These are phyloP conservation scores for Porodaedalea pini DNA, from an alignment of 1,284 basidiomycete species.

Conservation along the genomic window DNA sequence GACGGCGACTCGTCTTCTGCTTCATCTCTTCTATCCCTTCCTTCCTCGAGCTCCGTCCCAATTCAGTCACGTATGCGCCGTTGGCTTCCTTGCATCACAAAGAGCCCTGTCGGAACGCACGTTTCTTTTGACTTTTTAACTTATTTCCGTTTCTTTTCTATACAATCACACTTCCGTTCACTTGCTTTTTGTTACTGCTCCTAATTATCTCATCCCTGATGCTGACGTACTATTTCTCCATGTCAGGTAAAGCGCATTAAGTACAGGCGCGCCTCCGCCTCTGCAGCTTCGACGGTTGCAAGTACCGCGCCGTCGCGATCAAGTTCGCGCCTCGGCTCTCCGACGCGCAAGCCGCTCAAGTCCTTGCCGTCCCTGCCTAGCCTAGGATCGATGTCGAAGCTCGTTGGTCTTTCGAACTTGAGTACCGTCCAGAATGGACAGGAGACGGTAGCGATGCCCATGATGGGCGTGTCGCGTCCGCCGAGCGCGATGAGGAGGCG, in stretches of 20 bases:
- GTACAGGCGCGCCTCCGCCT: conserved; percentile 10
- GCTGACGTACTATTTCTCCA: not conserved
- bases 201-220: not conserved
- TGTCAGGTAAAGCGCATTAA: conserved; percentile 21
- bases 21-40: not conserved
- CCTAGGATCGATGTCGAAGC: conserved; percentile 2
- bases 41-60: not conserved
- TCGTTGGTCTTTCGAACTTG: not conserved
- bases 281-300: not conserved
- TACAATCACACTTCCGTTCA: not conserved
- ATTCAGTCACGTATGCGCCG: not conserved
- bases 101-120: not conserved
- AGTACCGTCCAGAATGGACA: not conserved
- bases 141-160: not conserved
- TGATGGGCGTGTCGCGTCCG: not conserved
- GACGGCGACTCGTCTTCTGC: conserved; percentile 6
- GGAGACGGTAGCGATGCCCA: not conserved
- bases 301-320: conserved; percentile 12
- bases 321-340: conserved; percentile 11
- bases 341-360: conserved; percentile 10
- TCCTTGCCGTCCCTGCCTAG: conserved; percentile 9
- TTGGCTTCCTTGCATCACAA: not conserved
- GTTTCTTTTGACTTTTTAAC: not conserved
- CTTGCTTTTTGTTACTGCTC: not conserved
- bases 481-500: conserved; percentile 15